Evolutionary conservation across 148 eudicot species (phyloP), one percentile per base, ranked within the genome.

Genomic region (Cornus suecica): DNA sequence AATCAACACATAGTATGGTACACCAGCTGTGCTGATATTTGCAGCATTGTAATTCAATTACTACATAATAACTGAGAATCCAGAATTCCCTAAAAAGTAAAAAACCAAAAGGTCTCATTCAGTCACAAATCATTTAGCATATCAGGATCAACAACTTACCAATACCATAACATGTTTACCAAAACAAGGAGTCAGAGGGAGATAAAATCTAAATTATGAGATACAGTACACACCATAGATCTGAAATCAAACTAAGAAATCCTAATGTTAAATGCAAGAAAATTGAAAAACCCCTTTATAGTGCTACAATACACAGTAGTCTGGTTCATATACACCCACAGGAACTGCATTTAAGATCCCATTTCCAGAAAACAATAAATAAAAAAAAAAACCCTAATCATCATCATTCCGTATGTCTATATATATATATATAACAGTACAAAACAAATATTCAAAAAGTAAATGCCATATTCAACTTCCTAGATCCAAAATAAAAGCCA

Each of bases 231-330:
- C 13, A 25, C 42, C 34, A 41, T 18, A 63, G 68, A 73, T 73
- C 68, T 73, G 24, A 20, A 63, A 63, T 16, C n/a, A 73, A 62
- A 18, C 4, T 16, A 64, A 45, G 41, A 8, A 73, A 41, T 41
- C 7, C 34, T 37, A 42, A 62, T 62, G 10, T 24, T 13, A 25
- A 63, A 31, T 30, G 22, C 51, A 61, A 6, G 37, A 28, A 71
- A 20, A 31, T 41, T 52, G 74, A 22, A 16, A 22, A 72, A 26
- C 42, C 74, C 42, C 42, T 37, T 6, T 70, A 29, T 56, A 31
- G 31, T 20, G 74, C 74, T 27, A 73, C 23, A 24, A 61, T 73
- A 66, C 16, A 66, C 54, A 37, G 67, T 60, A 73, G 7, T 32
- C 31, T 63, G 10, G 20, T 30, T 29, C 11, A 42, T 24, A 61